Base-by-base conservation (phyloP, 768 basidiomycete species). In the Hericium coralloides region DNA sequence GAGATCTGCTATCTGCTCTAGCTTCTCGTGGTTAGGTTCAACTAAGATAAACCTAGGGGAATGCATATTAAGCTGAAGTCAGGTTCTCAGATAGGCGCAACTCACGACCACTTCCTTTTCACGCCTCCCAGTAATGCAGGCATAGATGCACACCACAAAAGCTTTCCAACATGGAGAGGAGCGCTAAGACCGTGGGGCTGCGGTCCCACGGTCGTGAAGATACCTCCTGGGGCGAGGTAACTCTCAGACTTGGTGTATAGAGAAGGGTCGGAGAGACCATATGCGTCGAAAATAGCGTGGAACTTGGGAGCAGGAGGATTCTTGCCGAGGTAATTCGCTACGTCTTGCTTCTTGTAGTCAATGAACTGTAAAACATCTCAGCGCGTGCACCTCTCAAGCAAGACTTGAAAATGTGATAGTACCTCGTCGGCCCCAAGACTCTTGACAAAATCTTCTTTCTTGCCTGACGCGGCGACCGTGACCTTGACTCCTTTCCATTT, bases 391-490 rank as follows among this genome's bases (percentile, higher is more conserved):
- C 8, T 45, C 41, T 23, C 14, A 18, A 51, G 37, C 26, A 26
- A 45, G 25, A 2, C 25, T 4, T 17, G 39, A 17, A 9, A 39
- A 7, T 17, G 23, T 15, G 12, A 48, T n/a, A n/a, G n/a, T 55
- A 82, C 83, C 70, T 84, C 77, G 53, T 89, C 89, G 2, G 83
- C 88, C 22, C 89, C 89, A 36, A 84, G 62, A 2, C 63, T 61
- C 10, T 75, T 77, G 38, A 89, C 80, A 53, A 81, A 79, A 4
- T 74, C 73, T 48, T 80, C 77, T 58, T 87, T 89, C 66, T 75
- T 79, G 1, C 65, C 73, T 3, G 85, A 87, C 9, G 83, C 85
- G 31, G 76, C 80, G 0, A 80, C 79, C 2, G 78, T 72, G 4
- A 89, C 85, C 3, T 59, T 71, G 55, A 80, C 80, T 3, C 84